phyloP scores from a whole-genome alignment of 1,284 basidiomycete genomes.

The Rhodotorula sp. region DNA sequence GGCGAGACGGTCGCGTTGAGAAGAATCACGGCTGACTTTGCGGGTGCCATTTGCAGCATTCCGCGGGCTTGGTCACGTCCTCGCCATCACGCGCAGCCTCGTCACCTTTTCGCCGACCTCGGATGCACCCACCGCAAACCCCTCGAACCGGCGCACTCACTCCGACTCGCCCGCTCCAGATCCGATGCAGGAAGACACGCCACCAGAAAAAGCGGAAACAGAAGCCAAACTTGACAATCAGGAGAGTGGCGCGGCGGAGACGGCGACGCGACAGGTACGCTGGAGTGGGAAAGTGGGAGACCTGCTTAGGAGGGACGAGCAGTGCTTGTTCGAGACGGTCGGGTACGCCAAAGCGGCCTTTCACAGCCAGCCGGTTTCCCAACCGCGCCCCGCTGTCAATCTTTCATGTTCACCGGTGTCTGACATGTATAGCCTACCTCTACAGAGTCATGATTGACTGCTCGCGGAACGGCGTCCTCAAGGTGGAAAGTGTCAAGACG shows the following conservation, averaged over 20 bases:
- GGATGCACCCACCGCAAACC: neutral
- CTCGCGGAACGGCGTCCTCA: slow-evolving; percentile 50
- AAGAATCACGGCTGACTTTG: neutral
- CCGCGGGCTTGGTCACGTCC: slow-evolving; percentile 40
- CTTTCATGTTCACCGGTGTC: neutral
- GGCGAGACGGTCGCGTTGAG: neutral
- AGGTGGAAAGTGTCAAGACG: slow-evolving; percentile 44
- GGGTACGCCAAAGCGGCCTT: slow-evolving; percentile 24
- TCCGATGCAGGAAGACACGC: slow-evolving; percentile 17
- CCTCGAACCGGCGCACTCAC: neutral
- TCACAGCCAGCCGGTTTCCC: neutral
- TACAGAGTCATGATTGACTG: slow-evolving; percentile 51
- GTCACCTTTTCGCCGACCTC: slow-evolving; percentile 18
- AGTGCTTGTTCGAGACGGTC: slow-evolving; percentile 39
- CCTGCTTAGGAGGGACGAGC: slow-evolving; percentile 31
- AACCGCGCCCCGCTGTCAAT: too few relatives aligned
- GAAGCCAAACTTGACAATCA: neutral
- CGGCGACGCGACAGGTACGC: slow-evolving; percentile 10
- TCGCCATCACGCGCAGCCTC: slow-evolving; percentile 35
- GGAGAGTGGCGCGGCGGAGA: too few relatives aligned
- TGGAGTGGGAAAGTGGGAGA: slow-evolving; percentile 35
- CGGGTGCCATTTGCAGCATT: slow-evolving; percentile 23
- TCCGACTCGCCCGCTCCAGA: neutral
- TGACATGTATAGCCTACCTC: neutral
- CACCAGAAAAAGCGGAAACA: neutral